phyloP scores from a whole-genome alignment of 192 early-diverging fungal species.

The Geosiphon pyriformis region DNA sequence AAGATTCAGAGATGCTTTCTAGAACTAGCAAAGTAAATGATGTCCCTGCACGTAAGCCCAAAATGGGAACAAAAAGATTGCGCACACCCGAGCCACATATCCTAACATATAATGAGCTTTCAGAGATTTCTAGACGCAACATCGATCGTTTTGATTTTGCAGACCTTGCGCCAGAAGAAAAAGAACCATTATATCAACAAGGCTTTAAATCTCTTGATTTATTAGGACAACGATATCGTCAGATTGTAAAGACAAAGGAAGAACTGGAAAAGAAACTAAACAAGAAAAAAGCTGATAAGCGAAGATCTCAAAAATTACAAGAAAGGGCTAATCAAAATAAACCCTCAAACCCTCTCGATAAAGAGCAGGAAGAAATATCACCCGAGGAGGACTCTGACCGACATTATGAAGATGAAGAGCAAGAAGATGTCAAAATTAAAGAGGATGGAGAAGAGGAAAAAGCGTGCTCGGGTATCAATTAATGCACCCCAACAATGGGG shows the following conservation, averaged over 20 bases:
- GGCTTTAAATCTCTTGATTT: neutral
- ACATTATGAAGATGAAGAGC: neutral
- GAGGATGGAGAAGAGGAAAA: neutral
- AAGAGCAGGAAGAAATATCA: neutral
- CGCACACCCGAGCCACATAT: neutral
- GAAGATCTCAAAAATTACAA: neutral
- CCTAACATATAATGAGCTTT: neutral
- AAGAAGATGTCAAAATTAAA: no score
- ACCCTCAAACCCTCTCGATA: neutral
- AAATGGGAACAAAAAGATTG: neutral
- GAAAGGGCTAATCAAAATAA: neutral
- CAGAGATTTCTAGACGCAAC: neutral
- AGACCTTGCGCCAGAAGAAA: neutral
- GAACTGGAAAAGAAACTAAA: neutral
- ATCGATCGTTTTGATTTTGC: neutral
- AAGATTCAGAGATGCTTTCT: neutral
- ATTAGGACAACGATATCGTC: neutral
- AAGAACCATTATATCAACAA: neutral
- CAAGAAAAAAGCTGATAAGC: neutral
- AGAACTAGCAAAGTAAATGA: neutral
- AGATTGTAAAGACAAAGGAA: neutral
- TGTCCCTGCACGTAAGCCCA: neutral
- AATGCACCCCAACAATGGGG: no score
- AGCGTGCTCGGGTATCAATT: neutral
- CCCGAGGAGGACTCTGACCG: neutral